Percentiles rank a stretch among this genome's conserved stretches.
Evolutionary conservation across 371 early-diverging fungal species (phyloP).

Genomic region (Mortierella sp.): DNA sequence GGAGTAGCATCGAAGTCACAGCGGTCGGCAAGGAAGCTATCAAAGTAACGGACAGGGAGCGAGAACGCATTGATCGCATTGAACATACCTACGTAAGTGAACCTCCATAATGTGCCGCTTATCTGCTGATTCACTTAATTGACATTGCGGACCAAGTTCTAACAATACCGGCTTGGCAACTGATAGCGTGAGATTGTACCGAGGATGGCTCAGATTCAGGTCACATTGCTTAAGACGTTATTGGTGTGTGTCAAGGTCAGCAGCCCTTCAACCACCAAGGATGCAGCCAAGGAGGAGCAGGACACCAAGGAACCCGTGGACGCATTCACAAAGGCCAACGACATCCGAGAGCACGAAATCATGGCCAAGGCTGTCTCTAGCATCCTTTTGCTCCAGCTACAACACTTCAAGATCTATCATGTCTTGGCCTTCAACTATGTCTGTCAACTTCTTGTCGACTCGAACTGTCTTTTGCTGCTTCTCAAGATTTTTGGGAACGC

Average conservation of each 20-base stretch:
- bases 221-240: slow-evolving; percentile 51
- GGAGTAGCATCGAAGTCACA: background rate
- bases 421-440: slow-evolving; percentile 84
- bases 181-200: slow-evolving; percentile 50
- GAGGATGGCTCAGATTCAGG: slow-evolving; percentile 56
- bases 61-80: slow-evolving; percentile 51
- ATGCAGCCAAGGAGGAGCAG: slow-evolving; percentile 32
- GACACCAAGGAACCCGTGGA: slow-evolving; percentile 49
- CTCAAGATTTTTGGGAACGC: slow-evolving; percentile 87
- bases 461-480: slow-evolving; percentile 84
- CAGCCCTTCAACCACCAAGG: slow-evolving; percentile 38
- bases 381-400: slow-evolving; percentile 76
- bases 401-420: slow-evolving; percentile 81
- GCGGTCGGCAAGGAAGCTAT: slow-evolving; percentile 7
- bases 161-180: background rate
- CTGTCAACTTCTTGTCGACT: slow-evolving; percentile 84
- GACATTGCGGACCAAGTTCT: background rate
- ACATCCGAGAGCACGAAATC: slow-evolving; percentile 69
- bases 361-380: slow-evolving; percentile 83
- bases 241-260: slow-evolving; percentile 55
- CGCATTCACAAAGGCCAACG: slow-evolving; percentile 45
- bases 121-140: background rate
- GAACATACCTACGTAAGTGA: slow-evolving; percentile 52
- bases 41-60: slow-evolving; percentile 41
- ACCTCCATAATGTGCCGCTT: background rate